Conservation (phyloP, 2,329 filamentous ascomycete genomes). For the Mycosphaerella sp. region DNA sequence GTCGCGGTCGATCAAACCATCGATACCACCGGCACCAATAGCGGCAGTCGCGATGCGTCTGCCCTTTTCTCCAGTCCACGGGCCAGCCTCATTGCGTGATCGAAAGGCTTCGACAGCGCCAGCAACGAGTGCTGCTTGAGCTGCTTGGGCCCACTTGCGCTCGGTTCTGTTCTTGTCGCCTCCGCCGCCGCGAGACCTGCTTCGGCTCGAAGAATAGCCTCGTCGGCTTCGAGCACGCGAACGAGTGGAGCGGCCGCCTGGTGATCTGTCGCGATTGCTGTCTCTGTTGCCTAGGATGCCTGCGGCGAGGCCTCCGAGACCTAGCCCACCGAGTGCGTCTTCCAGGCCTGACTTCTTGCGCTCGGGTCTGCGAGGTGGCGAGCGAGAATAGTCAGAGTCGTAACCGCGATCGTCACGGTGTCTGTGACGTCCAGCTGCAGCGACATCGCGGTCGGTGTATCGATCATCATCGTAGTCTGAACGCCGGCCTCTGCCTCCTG, state of each 20-base stretch:
- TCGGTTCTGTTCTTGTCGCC: slow-evolving; percentile 57
- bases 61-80: slow-evolving; percentile 86
- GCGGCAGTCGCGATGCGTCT: slow-evolving; percentile 88
- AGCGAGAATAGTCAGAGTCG: slow-evolving; percentile 42
- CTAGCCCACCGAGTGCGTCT: slow-evolving; percentile 54
- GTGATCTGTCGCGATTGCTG: slow-evolving; percentile 49
- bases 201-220: slow-evolving; percentile 36
- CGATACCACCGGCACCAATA: slow-evolving; percentile 75
- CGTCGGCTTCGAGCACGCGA: slow-evolving; percentile 49
- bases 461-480: slow-evolving; percentile 56
- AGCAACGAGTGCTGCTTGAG: slow-evolving; percentile 83
- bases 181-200: slow-evolving; percentile 43
- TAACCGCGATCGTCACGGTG: slow-evolving; percentile 45
- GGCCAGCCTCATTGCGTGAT: slow-evolving; percentile 78
- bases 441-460: slow-evolving; percentile 41
- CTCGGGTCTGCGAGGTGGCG: slow-evolving; percentile 38
- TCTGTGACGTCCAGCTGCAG: slow-evolving; percentile 35
- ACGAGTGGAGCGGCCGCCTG: slow-evolving; percentile 38
- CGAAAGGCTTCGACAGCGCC: slow-evolving; percentile 90
- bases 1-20: slow-evolving; percentile 64
- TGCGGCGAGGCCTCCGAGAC: slow-evolving; percentile 50
- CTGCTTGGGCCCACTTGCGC: slow-evolving; percentile 62
- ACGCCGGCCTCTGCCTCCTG: slow-evolving; percentile 39
- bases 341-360: slow-evolving; percentile 55
- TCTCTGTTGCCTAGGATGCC: slow-evolving; percentile 51